Percentiles rank a stretch among this genome's conserved stretches.
Evolutionary conservation across 768 basidiomycete genomes (phyloP).

Genomic region (Aureoboletus auriporus): DNA sequence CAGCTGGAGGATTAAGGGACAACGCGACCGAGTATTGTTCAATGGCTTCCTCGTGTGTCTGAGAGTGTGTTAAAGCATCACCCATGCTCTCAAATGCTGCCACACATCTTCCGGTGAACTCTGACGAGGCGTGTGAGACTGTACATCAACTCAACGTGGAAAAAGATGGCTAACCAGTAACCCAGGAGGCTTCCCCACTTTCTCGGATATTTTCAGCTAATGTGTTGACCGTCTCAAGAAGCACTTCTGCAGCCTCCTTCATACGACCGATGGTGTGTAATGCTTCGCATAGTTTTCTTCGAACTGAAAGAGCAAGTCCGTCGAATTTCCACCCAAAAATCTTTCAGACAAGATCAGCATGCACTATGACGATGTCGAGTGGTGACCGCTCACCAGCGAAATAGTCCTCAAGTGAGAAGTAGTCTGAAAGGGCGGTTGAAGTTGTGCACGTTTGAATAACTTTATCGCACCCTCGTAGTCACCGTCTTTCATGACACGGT

Average conservation of each 20-base stretch:
- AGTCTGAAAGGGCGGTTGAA: neutral
- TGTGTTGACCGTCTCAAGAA: conserved; percentile 5
- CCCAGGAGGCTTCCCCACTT: conserved; percentile 1
- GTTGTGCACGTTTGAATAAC: conserved; percentile 6
- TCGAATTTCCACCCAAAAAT: conserved; percentile 14
- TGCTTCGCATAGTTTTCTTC: conserved; percentile 10
- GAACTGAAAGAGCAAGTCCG: conserved; percentile 3
- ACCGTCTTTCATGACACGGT: conserved; percentile 2
- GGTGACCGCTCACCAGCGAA: conserved; percentile 8
- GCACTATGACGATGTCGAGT: neutral
- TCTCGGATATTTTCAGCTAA: conserved; percentile 1
- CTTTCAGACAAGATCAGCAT: conserved; percentile 2
- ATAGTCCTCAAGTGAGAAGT: conserved; percentile 5
- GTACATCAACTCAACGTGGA: neutral
- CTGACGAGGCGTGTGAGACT: neutral
- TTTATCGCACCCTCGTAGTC: conserved; percentile 12
- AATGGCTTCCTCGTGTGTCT: conserved; percentile 10
- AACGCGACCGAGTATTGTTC: conserved; percentile 12
- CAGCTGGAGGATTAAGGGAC: conserved; percentile 5
- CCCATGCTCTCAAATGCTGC: conserved; percentile 10
- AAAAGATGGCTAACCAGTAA: neutral
- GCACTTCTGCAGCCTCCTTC: conserved; percentile 9
- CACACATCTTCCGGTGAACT: conserved; percentile 4
- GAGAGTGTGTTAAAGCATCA: conserved; percentile 5
- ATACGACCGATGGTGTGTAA: conserved; percentile 8